A percentile compares a stretch with the other conserved stretches of the same genome.
Evolutionary conservation across 208 protist genomes (phyloP).

Genomic region (Leishmania amazonensis): DNA sequence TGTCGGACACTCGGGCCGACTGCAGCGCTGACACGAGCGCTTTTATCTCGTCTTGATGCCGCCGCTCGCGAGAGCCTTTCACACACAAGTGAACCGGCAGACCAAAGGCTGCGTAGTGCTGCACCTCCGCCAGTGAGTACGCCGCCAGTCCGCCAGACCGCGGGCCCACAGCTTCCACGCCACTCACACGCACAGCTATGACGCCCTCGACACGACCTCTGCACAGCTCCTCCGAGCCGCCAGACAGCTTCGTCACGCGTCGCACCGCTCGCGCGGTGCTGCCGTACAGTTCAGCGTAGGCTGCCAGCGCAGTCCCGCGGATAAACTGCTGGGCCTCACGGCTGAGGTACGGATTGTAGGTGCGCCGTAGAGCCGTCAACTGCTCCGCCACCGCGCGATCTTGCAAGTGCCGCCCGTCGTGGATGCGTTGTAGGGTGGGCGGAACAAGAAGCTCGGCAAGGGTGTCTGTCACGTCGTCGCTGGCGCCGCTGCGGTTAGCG

Average conservation of each 20-base stretch:
- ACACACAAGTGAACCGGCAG: slow-evolving; percentile 50
- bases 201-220: slow-evolving; percentile 27
- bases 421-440: slow-evolving; percentile 46
- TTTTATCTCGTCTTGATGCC: slow-evolving; percentile 20
- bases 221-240: slow-evolving; percentile 21
- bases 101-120: slow-evolving; percentile 68
- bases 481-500: slow-evolving; percentile 9
- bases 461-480: slow-evolving; percentile 9
- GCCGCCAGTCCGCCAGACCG: slow-evolving; percentile 25
- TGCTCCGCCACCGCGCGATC: slow-evolving; percentile 50
- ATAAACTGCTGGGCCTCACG: slow-evolving; percentile 71
- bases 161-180: slow-evolving; percentile 37
- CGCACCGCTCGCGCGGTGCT: slow-evolving; percentile 23
- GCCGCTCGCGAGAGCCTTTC: slow-evolving; percentile 17
- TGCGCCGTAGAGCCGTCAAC: slow-evolving; percentile 57
- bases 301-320: slow-evolving; percentile 61
- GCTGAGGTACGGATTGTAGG: slow-evolving; percentile 76
- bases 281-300: slow-evolving; percentile 83
- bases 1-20: slow-evolving; percentile 9
- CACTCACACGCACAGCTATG: slow-evolving; percentile 35
- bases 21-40: slow-evolving; percentile 24
- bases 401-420: slow-evolving; percentile 41
- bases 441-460: slow-evolving; percentile 33
- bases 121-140: slow-evolving; percentile 51
- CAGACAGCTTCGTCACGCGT: slow-evolving; percentile 26